A percentile compares a stretch with the other conserved stretches of the same genome.
Evolutionary conservation across 2,329 filamentous ascomycete genomes (phyloP).

Genomic region (Macrophomina tecta): DNA sequence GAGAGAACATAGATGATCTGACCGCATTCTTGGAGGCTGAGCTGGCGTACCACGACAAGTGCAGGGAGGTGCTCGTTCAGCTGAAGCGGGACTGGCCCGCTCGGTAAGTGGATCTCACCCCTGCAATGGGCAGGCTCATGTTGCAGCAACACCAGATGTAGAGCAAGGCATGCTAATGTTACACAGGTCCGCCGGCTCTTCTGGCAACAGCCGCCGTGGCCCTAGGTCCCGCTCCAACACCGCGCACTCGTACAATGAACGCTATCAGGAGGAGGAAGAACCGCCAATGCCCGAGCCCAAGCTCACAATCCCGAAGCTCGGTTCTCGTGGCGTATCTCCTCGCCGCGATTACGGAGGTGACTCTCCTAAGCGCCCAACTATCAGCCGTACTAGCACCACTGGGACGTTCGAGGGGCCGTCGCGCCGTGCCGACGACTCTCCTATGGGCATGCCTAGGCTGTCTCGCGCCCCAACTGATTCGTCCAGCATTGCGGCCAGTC

Average conservation of each 20-base stretch:
- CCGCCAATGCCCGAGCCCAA: conserved; percentile 57
- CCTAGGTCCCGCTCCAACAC: conserved; percentile 67
- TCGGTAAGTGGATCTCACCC: conserved; percentile 51
- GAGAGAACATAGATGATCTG: conserved; percentile 80
- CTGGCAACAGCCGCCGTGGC: conserved; percentile 48
- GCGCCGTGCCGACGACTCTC: conserved; percentile 59
- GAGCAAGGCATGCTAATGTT: conserved; percentile 31
- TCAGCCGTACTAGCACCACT: conserved; percentile 50
- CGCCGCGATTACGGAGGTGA: conserved; percentile 31
- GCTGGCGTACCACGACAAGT: conserved; percentile 88
- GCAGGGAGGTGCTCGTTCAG: conserved; percentile 78
- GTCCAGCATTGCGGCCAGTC: conserved; percentile 53
- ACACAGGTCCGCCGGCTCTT: conserved; percentile 35
- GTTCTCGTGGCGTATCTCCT: conserved; percentile 52
- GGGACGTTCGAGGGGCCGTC: conserved; percentile 66
- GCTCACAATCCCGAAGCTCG: conserved; percentile 49
- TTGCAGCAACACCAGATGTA: conserved; percentile 35
- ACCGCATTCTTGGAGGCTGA: conserved; percentile 85
- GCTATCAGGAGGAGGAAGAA: conserved; percentile 63
- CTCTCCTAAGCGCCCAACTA: conserved; percentile 53
- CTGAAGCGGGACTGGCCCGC: conserved; percentile 73
- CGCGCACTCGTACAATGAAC: conserved; percentile 67
- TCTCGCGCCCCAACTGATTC: conserved; percentile 63
- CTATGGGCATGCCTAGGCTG: conserved; percentile 53
- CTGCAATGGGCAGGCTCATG: conserved; percentile 32